phyloP scores from a whole-genome alignment of 2,329 filamentous ascomycete genomes.

The Aspergillus neotritici region DNA sequence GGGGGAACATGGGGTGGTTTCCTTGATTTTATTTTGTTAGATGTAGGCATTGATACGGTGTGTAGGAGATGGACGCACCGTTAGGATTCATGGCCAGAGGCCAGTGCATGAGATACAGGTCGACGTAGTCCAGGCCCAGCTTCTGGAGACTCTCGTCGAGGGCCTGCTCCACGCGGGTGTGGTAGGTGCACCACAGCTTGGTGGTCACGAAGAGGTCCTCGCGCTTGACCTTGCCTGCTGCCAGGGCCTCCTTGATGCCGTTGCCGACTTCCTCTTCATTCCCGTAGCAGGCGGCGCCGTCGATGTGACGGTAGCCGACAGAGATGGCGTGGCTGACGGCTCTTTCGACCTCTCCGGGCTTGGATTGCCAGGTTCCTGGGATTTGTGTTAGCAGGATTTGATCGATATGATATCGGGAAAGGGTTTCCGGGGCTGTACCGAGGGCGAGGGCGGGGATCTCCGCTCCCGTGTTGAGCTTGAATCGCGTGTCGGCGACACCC shows the following conservation, averaged over 20 bases:
- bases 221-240: constrained; percentile 62
- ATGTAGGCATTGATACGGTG: background rate
- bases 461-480: constrained; percentile 60
- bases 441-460: constrained; percentile 60
- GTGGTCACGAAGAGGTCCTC: constrained; percentile 78
- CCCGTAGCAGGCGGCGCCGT: constrained; percentile 34
- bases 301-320: constrained; percentile 39
- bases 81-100: constrained; percentile 71
- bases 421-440: constrained; percentile 39
- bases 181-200: constrained; percentile 81
- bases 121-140: constrained; percentile 73
- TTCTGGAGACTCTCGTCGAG: constrained; percentile 68
- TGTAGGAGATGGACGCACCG: constrained; percentile 38
- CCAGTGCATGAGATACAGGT: constrained; percentile 81
- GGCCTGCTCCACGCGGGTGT: constrained; percentile 61
- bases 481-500: constrained; percentile 47
- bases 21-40: constrained; percentile 15
- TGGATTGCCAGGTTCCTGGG: constrained; percentile 60
- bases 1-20: constrained; percentile 57
- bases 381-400: background rate
- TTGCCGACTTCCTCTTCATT: constrained; percentile 77
- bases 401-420: background rate
- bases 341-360: constrained; percentile 52
- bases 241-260: constrained; percentile 68
- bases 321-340: constrained; percentile 56